Base-by-base conservation (phyloP, 306 rosid species). In the Pyrus communis region DNA sequence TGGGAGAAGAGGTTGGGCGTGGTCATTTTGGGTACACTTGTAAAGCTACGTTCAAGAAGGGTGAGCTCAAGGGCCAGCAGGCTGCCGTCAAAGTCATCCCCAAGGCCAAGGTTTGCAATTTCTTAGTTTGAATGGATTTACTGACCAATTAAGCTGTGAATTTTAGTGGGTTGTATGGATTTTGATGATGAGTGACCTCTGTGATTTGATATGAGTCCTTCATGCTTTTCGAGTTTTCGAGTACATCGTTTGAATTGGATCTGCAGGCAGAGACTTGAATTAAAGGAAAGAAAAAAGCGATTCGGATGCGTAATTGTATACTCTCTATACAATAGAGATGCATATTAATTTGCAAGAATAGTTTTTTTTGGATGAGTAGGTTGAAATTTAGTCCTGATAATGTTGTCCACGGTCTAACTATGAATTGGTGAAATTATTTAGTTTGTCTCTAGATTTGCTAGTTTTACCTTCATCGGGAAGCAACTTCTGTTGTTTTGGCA, bases 11-110 rank as follows among this genome's bases (percentile, higher is more conserved):
- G 83, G 89, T 93, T 64, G 98, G 98, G 17, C 78, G 96, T 84
- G 98, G 98, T 35, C 97, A 93, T 77, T 91, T 91, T 71, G 98
- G 98, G 28, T 89, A 87, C 38, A 91, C 98, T 73, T 93, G 98
- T 76, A 67, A 85, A 51, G 97, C 97, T 7, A 90, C 70, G 66
- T 78, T 84, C 42, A 85, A 88, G 84, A 91, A 93, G 78, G 97
- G 97, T 4, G 91, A 91, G 58, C 82, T 80, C 78, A 93, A 86
- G 59, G 96, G 93, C 2, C 86, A 87, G 59, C 86, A 77, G 76
- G 97, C 88, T 8, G 98, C 98, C 55, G 98, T 93, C 8, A 93
- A 93, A 80, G 93, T 93, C 85, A 93, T 93, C 70, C 93, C 97
- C 27, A 93, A 93, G 86, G 75, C 81, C 17, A 91, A 93, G 98